Conservation (phyloP, 345 rosid genomes). For the Turnera subulata region DNA sequence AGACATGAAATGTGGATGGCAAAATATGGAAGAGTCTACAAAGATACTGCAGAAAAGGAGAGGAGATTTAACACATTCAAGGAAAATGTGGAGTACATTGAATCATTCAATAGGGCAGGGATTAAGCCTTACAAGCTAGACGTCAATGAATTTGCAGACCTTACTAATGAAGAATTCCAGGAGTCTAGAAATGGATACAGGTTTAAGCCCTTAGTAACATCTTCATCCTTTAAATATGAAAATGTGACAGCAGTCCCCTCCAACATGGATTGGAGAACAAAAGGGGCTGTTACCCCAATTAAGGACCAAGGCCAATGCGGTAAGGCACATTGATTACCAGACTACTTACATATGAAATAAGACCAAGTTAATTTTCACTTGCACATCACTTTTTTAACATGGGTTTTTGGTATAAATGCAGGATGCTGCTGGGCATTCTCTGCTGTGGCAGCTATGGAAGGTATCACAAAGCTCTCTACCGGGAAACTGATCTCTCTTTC, state of each 20-base stretch:
- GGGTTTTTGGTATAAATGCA: not conserved
- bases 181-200: conserved; percentile 29
- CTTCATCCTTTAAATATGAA: conserved; percentile 17
- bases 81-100: conserved; percentile 36
- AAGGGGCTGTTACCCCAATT: conserved; percentile 40
- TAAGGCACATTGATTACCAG: conserved; percentile 14
- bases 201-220: not conserved
- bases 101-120: conserved; percentile 30
- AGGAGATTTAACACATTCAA: conserved; percentile 35
- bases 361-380: no score
- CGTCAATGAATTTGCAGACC: conserved; percentile 48
- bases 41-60: conserved; percentile 25
- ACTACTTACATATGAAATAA: not conserved
- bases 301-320: conserved; percentile 45
- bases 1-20: conserved; percentile 36
- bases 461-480: not conserved
- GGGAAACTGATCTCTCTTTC: not conserved
- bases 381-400: not conserved
- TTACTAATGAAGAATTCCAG: conserved; percentile 43
- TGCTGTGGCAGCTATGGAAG: not conserved
- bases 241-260: conserved; percentile 22
- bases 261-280: conserved; percentile 37
- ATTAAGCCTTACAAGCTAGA: conserved; percentile 26
- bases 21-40: conserved; percentile 29
- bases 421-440: not conserved